Base-by-base conservation (phyloP, 805 yeast genomes). In the Pichia thaimueangensis region DNA sequence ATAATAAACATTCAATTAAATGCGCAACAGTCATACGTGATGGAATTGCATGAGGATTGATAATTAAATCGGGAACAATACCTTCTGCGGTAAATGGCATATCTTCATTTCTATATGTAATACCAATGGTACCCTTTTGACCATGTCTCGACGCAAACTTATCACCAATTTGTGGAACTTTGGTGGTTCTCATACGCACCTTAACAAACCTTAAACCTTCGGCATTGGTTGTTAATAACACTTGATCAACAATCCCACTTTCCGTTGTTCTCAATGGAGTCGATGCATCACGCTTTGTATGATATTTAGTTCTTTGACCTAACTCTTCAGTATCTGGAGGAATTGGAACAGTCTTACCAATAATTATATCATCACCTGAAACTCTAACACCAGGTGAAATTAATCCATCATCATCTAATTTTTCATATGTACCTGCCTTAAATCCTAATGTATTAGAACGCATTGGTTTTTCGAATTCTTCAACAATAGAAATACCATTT, bases 21-120 rank as follows among this genome's bases (percentile, higher is more conserved):
- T 93, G 97, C 38, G 98, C 99, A 47, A 93, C 98, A 31, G 99
- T 93, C 99, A 93, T 93, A 77, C 99, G 97, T 45, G 99, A 93
- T 54, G 99, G 99, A 76, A 93, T 93, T 61, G 97, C 98, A 68
- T 93, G 99, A 2, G 99, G 99, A 65, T 93, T 93, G 63, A 93
- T 93, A 58, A 93, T 87, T 60, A 93, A 73, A 69, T 93, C 99
- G 7, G 99, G 99, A 30, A 91, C 97, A 61, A 91, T 67, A 64
- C 99, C 99, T 64, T 91, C 94, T 3, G 86, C 74, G 8, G 95
- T 82, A 64, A 93, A 93, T 23, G 98, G 99, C 97, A 93, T 91
- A 63, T 93, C 99, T 66, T 93, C 99, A 63, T 91, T 93, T 63
- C 97, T 79, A 63, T 91, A 93, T 0, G 98, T 93, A 50, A 93